Base-by-base conservation (phyloP, 2,329 filamentous ascomycete species). In the Epichloe typhina region DNA sequence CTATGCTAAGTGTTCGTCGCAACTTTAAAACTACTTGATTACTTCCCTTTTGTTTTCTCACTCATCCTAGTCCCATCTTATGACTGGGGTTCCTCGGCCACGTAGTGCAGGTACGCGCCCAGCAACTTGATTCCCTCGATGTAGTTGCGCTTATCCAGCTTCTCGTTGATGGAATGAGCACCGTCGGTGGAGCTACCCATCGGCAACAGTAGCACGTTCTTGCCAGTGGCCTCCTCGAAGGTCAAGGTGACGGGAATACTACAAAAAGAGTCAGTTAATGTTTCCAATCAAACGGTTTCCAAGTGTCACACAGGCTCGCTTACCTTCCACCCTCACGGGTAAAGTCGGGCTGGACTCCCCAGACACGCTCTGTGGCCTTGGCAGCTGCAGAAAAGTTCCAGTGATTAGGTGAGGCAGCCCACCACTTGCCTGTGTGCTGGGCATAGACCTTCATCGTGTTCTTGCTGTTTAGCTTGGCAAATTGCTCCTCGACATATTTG, bases 111-210 rank as follows among this genome's bases (percentile, higher is more conserved):
- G 67, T 98, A 98, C 3, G 91, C 87, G 46, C 93, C 93, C 52
- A 98, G 71, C 55, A 98, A 72, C 80, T 98, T 98, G 61, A 87
- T 96, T 46, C 93, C 93, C 74, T 98, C 89, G 62, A 98, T 95
- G 68, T 98, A 98, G 72, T 98, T 98, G 64, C 80, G 82, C 78
- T 86, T 89, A 69, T 98, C 93, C 52, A 98, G 76, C 78, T 95
- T 96, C 80, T 97, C 93, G 68, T 98, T 98, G 70, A 96, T 94
- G 36, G 88, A 95, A 72, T 98, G 93, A 7, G 93, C 93, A 41
- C 87, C 90, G 66, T 97, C 93, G 1, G 91, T 98, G 42, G 87
- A 94, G 74, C 87, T 95, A 44, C 93, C 93, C 93, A 98, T 97
- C 35, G 93, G 93, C 58, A 98, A 72, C 57, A 98, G 74, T 52